These are phyloP conservation scores for Phytophthora pseudosyringae DNA, from an alignment of 352 stramenopile species.

Conservation along the genomic window DNA sequence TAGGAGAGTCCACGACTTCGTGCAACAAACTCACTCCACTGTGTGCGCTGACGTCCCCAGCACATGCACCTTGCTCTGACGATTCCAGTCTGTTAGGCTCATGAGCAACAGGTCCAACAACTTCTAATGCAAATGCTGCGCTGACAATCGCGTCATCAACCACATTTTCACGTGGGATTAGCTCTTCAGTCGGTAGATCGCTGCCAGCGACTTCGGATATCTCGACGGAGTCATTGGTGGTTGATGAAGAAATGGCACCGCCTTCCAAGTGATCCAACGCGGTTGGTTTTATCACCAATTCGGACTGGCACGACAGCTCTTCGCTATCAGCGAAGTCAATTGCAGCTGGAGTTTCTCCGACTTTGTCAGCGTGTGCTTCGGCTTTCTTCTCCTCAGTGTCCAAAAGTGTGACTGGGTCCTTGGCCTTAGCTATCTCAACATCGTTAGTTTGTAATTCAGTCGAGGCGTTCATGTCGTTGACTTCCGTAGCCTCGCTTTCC, in stretches of 20 bases:
- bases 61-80: neutral
- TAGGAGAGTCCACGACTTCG: too few species aligned
- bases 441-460: neutral
- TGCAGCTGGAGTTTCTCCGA: too few species aligned
- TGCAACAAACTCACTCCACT: neutral
- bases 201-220: neutral
- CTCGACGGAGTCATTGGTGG: neutral
- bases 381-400: too few species aligned
- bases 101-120: too few species aligned
- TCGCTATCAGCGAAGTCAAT: too few species aligned
- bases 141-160: too few species aligned
- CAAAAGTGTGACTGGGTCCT: too few species aligned
- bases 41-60: neutral
- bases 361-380: too few species aligned
- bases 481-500: neutral
- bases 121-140: too few species aligned
- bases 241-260: neutral
- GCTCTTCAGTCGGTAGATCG: neutral
- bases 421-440: neutral
- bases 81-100: too few species aligned
- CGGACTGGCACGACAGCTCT: neutral
- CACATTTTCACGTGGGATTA: neutral
- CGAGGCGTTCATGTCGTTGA: neutral
- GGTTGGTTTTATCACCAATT: neutral
- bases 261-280: neutral